These are phyloP conservation scores for Ophiostoma piceae DNA, from an alignment of 2,329 filamentous ascomycete genomes.

Conservation along the genomic window DNA sequence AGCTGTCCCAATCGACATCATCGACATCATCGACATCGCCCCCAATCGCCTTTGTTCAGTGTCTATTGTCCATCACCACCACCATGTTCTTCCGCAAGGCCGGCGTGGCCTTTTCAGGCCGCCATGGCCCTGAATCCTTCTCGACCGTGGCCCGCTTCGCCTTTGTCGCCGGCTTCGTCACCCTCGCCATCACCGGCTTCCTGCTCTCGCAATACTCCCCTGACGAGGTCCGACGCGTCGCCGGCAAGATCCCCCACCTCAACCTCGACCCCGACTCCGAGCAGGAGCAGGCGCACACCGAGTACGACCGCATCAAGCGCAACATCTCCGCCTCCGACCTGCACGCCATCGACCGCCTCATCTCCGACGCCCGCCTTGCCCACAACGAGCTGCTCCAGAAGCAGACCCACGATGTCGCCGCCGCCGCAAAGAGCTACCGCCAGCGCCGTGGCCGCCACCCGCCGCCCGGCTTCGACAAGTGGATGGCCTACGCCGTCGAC, in stretches of 20 bases:
- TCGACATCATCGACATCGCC: not conserved
- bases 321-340: constrained; percentile 20
- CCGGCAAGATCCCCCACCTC: constrained; percentile 20
- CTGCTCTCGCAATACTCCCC: constrained; percentile 22
- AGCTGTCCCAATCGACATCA: not conserved
- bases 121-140: constrained; percentile 20
- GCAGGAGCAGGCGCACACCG: constrained; percentile 11
- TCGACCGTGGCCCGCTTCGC: constrained; percentile 25
- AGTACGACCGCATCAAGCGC: constrained; percentile 16
- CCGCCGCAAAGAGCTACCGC: constrained; percentile 35
- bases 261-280: constrained; percentile 18
- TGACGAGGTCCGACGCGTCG: constrained; percentile 13
- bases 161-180: constrained; percentile 23
- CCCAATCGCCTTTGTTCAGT: no score
- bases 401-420: constrained; percentile 39
- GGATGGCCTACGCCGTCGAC: constrained; percentile 43
- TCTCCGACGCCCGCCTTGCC: constrained; percentile 37
- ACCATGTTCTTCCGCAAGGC: constrained; percentile 23
- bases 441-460: constrained; percentile 44
- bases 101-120: constrained; percentile 18
- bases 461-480: constrained; percentile 45
- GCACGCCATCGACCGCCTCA: constrained; percentile 45
- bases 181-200: constrained; percentile 20
- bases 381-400: constrained; percentile 40
- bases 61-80: not conserved